Conservation (phyloP, 768 basidiomycete species). For the Suillus placidus region DNA sequence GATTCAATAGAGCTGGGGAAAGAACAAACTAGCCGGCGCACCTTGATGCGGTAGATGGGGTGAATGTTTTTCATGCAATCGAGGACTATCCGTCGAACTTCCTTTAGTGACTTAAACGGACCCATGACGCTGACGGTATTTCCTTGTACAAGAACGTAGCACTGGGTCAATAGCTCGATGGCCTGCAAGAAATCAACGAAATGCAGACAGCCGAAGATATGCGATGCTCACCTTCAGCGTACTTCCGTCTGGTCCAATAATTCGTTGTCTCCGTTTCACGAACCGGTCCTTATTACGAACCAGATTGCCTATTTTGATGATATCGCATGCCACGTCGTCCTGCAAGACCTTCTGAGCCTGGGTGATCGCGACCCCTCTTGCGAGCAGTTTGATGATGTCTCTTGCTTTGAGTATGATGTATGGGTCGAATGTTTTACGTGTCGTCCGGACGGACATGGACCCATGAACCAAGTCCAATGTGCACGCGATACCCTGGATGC, state of each 20-base stretch:
- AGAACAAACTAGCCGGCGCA: conserved; percentile 29
- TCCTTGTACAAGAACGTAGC: conserved; percentile 97
- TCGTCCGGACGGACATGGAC: conserved; percentile 96
- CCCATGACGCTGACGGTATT: conserved; percentile 99
- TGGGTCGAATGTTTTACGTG: conserved; percentile 95
- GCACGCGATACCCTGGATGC: conserved; percentile 76
- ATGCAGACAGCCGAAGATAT: background rate
- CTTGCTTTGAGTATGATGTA: conserved; percentile 96
- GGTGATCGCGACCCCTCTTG: conserved; percentile 83
- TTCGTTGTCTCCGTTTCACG: conserved; percentile 93
- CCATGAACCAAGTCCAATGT: conserved; percentile 95
- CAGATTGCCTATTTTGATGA: conserved; percentile 95
- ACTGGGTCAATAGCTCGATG: conserved; percentile 93
- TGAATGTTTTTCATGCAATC: conserved; percentile 99
- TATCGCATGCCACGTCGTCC: conserved; percentile 90
- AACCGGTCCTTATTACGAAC: conserved; percentile 96
- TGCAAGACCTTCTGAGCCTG: conserved; percentile 91
- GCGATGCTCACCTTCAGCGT: conserved; percentile 78
- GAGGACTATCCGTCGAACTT: conserved; percentile 92
- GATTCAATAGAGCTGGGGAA: background rate
- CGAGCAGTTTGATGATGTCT: conserved; percentile 93
- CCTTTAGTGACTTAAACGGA: conserved; percentile 91
- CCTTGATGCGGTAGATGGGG: conserved; percentile 99
- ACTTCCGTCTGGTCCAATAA: conserved; percentile 96
- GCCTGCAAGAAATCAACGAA: conserved; percentile 58